A percentile compares a stretch with the other conserved stretches of the same genome.
Conservation (phyloP, 2,329 filamentous ascomycete genomes). For the Rhynchosporium secalis region DNA sequence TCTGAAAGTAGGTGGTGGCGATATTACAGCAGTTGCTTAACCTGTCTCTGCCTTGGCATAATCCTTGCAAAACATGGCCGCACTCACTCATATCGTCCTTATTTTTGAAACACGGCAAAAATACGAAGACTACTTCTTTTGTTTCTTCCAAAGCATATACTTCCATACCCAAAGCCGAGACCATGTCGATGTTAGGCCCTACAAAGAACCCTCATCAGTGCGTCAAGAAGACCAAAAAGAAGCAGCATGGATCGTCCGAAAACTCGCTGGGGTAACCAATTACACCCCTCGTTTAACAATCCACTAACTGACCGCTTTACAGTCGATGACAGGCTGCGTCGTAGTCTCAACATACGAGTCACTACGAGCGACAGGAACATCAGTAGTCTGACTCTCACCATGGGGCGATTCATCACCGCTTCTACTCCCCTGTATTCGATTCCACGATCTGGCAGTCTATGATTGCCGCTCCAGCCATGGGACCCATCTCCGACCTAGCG, state of each 20-base stretch:
- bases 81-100: background rate
- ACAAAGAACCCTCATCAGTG: slow-evolving; percentile 20
- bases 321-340: slow-evolving; percentile 25
- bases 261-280: slow-evolving; percentile 22
- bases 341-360: slow-evolving; percentile 23
- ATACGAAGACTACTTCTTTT: background rate
- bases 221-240: slow-evolving; percentile 23
- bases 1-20: background rate
- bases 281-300: background rate
- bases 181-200: slow-evolving; percentile 23
- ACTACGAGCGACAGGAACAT: slow-evolving; percentile 23
- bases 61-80: slow-evolving; percentile 1
- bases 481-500: slow-evolving; percentile 22
- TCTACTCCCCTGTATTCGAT: slow-evolving; percentile 22
- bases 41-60: slow-evolving; percentile 4
- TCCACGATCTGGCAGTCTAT: slow-evolving; percentile 23
- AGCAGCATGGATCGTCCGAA: slow-evolving; percentile 24
- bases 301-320: slow-evolving; percentile 11
- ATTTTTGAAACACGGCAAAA: too few relatives aligned
- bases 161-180: background rate
- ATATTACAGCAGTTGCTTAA: background rate
- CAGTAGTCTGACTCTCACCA: slow-evolving; percentile 23
- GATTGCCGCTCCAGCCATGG: slow-evolving; percentile 21
- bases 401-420: slow-evolving; percentile 25
- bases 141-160: too few relatives aligned